These are phyloP conservation scores for Stephanodiscus triporus DNA, from an alignment of 108 stramenopile species.

Conservation along the genomic window DNA sequence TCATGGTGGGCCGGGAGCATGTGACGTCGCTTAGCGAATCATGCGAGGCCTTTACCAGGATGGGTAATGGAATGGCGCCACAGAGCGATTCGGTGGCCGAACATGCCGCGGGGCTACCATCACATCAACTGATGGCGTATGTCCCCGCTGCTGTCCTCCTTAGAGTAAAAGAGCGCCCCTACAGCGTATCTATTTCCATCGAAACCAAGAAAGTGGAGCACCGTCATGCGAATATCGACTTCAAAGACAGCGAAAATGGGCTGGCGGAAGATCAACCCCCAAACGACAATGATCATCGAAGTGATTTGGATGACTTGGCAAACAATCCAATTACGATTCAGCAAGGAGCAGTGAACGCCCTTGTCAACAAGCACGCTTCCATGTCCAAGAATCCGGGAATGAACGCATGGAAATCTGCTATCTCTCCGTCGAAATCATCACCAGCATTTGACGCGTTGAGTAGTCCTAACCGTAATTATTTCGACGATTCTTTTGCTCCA, in stretches of 20 bases:
- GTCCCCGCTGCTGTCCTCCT: not conserved
- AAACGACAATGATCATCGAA: not conserved
- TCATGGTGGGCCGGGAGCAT: not conserved
- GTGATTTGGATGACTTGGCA: not conserved
- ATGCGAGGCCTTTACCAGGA: not conserved
- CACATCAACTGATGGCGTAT: not conserved
- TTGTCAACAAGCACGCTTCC: not conserved
- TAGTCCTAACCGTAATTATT: not conserved
- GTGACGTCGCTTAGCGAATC: not conserved
- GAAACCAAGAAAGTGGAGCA: not conserved
- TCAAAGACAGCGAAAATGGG: not conserved
- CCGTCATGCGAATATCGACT: not conserved
- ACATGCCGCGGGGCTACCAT: not conserved
- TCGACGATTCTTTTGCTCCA: not conserved
- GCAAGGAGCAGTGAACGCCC: not conserved
- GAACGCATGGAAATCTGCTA: not conserved
- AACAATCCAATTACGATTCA: not conserved
- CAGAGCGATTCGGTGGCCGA: not conserved
- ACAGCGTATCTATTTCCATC: not conserved
- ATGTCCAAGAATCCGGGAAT: not conserved
- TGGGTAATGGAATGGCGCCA: not conserved
- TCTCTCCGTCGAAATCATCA: not conserved
- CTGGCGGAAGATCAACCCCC: not conserved
- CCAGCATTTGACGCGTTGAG: not conserved
- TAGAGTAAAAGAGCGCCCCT: not conserved